Evolutionary conservation across 371 early-diverging fungal genomes (phyloP), one percentile per base, ranked within the genome.

Genomic region (Chytridium lagenaria): DNA sequence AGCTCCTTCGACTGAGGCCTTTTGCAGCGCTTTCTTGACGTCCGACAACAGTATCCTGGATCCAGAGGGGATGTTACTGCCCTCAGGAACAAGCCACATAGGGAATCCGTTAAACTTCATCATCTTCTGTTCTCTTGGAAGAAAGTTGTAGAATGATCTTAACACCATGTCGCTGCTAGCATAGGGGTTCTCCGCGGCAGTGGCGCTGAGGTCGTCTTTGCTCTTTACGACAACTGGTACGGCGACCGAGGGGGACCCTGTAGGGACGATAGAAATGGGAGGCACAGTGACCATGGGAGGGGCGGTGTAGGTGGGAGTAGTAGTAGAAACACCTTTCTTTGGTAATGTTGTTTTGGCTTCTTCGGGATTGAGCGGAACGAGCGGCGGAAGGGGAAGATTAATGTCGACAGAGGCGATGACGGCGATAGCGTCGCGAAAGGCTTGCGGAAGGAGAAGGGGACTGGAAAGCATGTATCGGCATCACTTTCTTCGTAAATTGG

Each of bases 371-470:
- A 31, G 19, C 7, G 3, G 16, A 3, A 15, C 7, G 36, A 61
- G 68, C 26, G 50, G 36, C 34, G 50, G 68, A 7, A 68, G 28
- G 50, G 68, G 52, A 3, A 16, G 26, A 5, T n/a, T 28, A 34
- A 19, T 50, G 22, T 50, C 51, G 31, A 19, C 19, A 22, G 52
- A 7, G 22, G 68, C 52, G 31, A 51, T 3, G 3, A 28, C 51
- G 30, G 59, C 22, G 15, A 77, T 66, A 16, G 71, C 73, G 3
- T 34, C 68, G 1, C 50, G 31, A 38, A 77, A 73, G 23, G 52
- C 68, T 3, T 10, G 30, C 3, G 77, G 77, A 30, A 39, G 1
- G 64, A 34, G 22, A 61, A 40, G 28, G 61, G 70, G 49, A 50
- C n/a, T 15, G 77, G 77, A 30, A 77, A 57, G 23, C 67, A 68